These are phyloP conservation scores for Wickerhamiella hasegawae DNA, from an alignment of 805 yeast species.

Conservation along the genomic window DNA sequence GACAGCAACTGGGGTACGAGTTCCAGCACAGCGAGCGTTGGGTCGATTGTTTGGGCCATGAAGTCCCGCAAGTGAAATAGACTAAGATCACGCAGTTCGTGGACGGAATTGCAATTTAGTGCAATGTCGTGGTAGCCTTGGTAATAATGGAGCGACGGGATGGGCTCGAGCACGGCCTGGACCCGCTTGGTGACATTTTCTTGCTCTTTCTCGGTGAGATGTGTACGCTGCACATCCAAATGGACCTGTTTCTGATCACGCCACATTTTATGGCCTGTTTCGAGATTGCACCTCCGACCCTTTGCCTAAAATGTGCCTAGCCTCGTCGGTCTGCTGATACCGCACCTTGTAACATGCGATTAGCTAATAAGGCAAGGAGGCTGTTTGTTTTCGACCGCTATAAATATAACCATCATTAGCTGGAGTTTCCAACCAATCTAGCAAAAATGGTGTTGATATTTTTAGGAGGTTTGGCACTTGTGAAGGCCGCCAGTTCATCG, in stretches of 20 bases:
- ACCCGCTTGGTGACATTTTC: conserved; percentile 18
- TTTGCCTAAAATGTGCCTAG: too few species aligned
- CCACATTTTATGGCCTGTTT: conserved; percentile 4
- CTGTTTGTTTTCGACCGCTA: too few species aligned
- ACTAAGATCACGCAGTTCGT: conserved; percentile 20
- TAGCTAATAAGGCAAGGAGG: too few species aligned
- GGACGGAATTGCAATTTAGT: conserved; percentile 29
- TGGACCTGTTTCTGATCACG: conserved; percentile 47
- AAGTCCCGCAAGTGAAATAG: conserved; percentile 62
- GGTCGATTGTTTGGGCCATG: conserved; percentile 55
- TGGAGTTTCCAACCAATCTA: too few species aligned
- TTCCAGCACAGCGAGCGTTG: conserved; percentile 47
- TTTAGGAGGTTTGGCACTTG: neutral
- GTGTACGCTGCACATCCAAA: conserved; percentile 65
- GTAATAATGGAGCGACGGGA: conserved; percentile 57
- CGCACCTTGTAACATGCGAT: too few species aligned
- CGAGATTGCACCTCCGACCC: too few species aligned
- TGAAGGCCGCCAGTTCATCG: neutral
- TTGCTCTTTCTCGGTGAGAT: conserved; percentile 26
- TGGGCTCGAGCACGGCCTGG: conserved; percentile 36
- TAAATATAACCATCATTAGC: too few species aligned
- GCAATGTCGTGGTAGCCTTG: conserved; percentile 92
- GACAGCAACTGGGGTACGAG: conserved; percentile 49
- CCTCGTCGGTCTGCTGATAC: too few species aligned
- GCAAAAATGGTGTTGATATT: too few species aligned